These are phyloP conservation scores for Jaltomata sinuosa DNA, from an alignment of 257 asterid species.

Conservation along the genomic window DNA sequence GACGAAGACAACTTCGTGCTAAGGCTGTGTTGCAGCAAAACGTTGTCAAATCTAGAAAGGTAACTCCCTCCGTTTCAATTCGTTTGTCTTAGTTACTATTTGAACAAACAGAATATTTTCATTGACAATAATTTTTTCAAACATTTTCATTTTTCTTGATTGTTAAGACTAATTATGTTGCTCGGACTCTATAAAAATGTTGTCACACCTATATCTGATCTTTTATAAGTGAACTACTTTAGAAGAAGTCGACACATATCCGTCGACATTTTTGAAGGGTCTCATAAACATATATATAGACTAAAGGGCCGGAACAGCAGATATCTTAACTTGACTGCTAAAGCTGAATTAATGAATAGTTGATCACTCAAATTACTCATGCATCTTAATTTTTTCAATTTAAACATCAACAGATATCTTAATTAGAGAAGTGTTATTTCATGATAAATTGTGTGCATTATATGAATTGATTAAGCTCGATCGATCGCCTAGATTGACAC, in stretches of 20 bases:
- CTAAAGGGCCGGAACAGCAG: too few species aligned
- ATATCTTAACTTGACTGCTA: too few species aligned
- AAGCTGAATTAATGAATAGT: neutral
- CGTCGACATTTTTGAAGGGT: neutral
- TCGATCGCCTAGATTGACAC: neutral
- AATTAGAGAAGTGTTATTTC: neutral
- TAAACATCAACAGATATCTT: neutral
- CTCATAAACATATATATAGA: too few species aligned
- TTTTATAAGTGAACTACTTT: too few species aligned
- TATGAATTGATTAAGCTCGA: neutral
- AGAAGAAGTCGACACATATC: too few species aligned
- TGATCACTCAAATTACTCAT: neutral
- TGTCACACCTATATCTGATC: neutral
- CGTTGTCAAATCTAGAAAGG: conserved; percentile 53
- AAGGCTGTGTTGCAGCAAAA: conserved; percentile 71
- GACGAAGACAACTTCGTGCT: conserved; percentile 71
- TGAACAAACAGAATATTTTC: neutral
- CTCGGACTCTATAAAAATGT: neutral
- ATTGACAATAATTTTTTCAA: neutral
- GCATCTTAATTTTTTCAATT: neutral
- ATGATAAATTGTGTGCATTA: neutral
- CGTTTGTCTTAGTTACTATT: neutral
- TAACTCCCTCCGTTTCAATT: neutral
- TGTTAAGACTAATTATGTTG: neutral
- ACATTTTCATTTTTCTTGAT: neutral